A percentile compares a stretch with the other conserved stretches of the same genome.
These are phyloP conservation scores for Aspergillus steynii DNA, from an alignment of 495 filamentous ascomycete genomes.

Conservation along the genomic window DNA sequence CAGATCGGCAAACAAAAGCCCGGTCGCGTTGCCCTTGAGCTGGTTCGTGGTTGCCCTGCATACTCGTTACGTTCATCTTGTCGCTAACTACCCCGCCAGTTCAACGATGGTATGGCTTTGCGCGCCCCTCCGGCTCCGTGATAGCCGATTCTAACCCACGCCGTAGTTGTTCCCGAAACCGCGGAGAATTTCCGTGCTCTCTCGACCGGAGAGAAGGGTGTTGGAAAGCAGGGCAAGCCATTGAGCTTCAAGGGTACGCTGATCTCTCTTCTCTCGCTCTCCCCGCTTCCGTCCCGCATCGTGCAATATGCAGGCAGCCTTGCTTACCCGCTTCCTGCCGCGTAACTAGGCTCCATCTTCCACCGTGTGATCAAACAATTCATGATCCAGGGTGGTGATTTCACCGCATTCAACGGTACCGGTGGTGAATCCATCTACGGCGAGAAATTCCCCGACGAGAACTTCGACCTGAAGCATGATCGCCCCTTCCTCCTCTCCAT, in stretches of 20 bases:
- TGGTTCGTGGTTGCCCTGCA: conserved; percentile 53
- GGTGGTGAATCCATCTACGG: conserved; percentile 98
- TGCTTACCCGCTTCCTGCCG: conserved; percentile 6
- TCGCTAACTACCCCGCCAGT: conserved; percentile 45
- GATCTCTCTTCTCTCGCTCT: conserved; percentile 13
- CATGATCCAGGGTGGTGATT: conserved; percentile 99
- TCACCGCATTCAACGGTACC: conserved; percentile 93
- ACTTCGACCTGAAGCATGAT: conserved; percentile 90
- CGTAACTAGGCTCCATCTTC: conserved; percentile 67
- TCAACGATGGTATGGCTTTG: conserved; percentile 63
- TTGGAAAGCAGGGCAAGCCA: conserved; percentile 80
- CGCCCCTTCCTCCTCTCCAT: conserved; percentile 94
- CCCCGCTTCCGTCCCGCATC: conserved; percentile 11
- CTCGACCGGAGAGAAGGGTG: conserved; percentile 90
- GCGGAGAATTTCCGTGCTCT: conserved; percentile 92
- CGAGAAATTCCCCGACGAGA: conserved; percentile 97
- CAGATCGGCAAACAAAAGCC: conserved; percentile 68
- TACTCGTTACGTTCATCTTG: conserved; percentile 2
- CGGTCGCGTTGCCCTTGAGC: conserved; percentile 78
- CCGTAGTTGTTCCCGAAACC: conserved; percentile 81
- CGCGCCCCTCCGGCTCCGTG: conserved; percentile 3
- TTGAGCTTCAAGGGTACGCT: conserved; percentile 63
- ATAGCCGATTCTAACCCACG: conserved; percentile 6
- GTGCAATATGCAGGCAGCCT: neutral
- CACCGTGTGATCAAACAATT: conserved; percentile 98